phyloP scores from a whole-genome alignment of 2,329 filamentous ascomycete genomes.

The Ascochyta koolunga region DNA sequence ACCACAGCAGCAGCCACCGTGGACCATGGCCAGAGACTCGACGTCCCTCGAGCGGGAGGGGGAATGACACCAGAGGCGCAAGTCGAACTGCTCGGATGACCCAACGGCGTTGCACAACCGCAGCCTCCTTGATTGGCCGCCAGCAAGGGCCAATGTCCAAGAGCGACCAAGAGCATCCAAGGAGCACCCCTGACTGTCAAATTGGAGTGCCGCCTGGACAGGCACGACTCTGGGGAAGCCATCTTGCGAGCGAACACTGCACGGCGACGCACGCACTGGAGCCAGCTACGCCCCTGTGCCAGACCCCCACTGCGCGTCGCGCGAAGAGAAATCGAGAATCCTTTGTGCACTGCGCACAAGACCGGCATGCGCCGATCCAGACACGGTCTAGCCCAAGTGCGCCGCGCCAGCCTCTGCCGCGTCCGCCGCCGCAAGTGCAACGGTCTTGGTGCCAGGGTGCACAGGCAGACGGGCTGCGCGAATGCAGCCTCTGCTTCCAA shows the following conservation, averaged over 20 bases:
- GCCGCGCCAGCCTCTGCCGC: conserved; percentile 15
- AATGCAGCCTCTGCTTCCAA: conserved; percentile 4
- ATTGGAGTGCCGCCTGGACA: neutral
- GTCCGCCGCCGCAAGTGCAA: conserved; percentile 12
- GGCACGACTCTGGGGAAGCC: conserved; percentile 17
- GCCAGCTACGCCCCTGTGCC: neutral
- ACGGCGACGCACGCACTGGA: neutral
- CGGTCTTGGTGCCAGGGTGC: conserved; percentile 8
- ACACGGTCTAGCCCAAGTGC: neutral
- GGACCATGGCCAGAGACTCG: neutral
- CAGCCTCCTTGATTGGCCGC: conserved; percentile 17
- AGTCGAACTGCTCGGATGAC: neutral
- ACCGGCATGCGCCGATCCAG: conserved; percentile 1
- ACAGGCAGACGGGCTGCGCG: neutral
- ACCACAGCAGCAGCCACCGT: conserved; percentile 5
- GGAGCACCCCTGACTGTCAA: conserved; percentile 21
- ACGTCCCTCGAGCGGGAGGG: no score
- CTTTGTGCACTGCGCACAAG: conserved; percentile 6
- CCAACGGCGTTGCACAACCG: conserved; percentile 19
- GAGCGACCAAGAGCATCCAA: conserved; percentile 1
- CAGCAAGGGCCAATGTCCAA: conserved; percentile 5
- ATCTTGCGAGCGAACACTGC: neutral
- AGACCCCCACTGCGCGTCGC: neutral
- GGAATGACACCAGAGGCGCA: conserved; percentile 8
- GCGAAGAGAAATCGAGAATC: no score